Conservation (phyloP, 2,329 filamentous ascomycete species). For the Leptosphaerulina australis region DNA sequence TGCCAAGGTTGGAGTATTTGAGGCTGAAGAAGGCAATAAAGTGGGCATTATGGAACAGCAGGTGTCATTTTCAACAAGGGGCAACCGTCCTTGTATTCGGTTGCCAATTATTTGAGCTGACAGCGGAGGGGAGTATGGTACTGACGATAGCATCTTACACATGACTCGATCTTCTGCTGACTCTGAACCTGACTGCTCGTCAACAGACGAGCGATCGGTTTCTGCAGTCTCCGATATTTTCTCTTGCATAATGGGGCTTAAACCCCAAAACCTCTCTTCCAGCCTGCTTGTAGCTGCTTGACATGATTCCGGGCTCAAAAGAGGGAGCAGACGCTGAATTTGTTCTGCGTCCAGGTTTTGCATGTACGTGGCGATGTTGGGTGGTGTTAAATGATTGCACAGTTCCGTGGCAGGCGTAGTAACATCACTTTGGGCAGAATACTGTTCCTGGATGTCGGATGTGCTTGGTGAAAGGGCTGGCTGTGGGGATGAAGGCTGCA, state of each 20-base stretch:
- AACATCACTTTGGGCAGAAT: no score
- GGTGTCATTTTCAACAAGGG: no score
- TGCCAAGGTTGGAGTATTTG: no score
- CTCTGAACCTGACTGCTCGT: not conserved
- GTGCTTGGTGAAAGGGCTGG: not conserved
- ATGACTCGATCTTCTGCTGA: not conserved
- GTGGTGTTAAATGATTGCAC: no score
- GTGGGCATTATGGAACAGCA: no score
- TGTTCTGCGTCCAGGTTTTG: slow-evolving; percentile 16
- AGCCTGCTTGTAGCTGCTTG: slow-evolving; percentile 1
- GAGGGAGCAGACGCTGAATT: slow-evolving; percentile 12
- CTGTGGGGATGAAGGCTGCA: not conserved
- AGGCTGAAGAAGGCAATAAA: no score
- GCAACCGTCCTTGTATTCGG: no score
- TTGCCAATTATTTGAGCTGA: no score
- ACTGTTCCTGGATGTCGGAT: not conserved
- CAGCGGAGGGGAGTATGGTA: no score
- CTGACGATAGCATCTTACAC: not conserved
- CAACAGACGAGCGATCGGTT: not conserved
- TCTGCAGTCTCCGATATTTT: not conserved
- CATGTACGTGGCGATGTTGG: slow-evolving; percentile 18
- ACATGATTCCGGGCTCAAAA: slow-evolving; percentile 11
- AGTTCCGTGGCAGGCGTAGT: no score
- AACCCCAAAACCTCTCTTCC: not conserved
- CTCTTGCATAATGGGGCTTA: not conserved